Evolutionary conservation across 2,329 filamentous ascomycete genomes (phyloP), one percentile per base, ranked within the genome.

Genomic region (Juglanconis juglandina): DNA sequence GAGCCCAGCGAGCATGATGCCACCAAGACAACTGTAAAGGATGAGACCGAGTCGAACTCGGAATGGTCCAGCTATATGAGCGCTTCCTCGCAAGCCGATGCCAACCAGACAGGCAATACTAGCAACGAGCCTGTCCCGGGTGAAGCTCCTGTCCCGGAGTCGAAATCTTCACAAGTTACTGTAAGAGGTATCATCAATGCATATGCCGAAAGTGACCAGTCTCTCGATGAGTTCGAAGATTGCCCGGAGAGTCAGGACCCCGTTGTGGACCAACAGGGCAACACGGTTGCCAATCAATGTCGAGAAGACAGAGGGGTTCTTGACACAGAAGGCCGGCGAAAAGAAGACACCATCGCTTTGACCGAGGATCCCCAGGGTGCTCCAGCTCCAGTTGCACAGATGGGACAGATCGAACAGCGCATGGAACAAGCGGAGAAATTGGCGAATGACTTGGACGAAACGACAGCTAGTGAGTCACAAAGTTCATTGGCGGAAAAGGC

Each of bases 141-240:
- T 35, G 41, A n/a, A 14, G 32, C 34, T 14, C 11, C 30, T 13
- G 33, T n/a, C 32, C n/a, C 34, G 48, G 37, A 53, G 35, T 11
- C 35, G n/a, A 44, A 53, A 9, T 32, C n/a, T 30, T 56, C 41
- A 24, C 47, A 62, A 46, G 52, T 24, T 10, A 59, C 52, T 42
- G 48, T 59, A 51, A 52, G 52, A 17, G 49, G 46, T n/a, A 62
- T 49, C 35, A 59, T 62, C 34, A 46, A 59, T 41, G 52, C 53
- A 17, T 56, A 56, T 50, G 37, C 56, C 32, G 35, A 56, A 6
- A 53, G 32, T 34, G 24, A 48, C 4, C 33, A 44, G 6, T 7
- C 13, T 3, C 7, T 11, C 9, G 48, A 46, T 33, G 32, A 47
- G 13, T 41, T 5, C 32, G 14, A 35, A 17, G 17, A n/a, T 37